A percentile compares a stretch with the other conserved stretches of the same genome.
These are phyloP conservation scores for Colletotrichum chlorophyti DNA, from an alignment of 2,329 filamentous ascomycete genomes.

Conservation along the genomic window DNA sequence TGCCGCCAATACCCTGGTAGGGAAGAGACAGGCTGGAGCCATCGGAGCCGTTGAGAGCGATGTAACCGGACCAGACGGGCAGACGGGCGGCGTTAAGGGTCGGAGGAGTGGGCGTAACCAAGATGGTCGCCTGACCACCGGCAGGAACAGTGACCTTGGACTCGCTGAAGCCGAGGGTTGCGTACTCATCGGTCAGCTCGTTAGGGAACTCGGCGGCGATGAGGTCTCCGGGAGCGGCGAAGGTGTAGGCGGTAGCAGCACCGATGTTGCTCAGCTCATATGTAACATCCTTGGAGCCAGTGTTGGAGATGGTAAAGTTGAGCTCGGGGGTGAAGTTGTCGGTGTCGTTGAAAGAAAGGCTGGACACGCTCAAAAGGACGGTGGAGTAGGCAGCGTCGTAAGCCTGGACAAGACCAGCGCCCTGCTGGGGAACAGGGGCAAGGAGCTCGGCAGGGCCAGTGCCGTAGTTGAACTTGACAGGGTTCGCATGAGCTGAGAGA, in stretches of 20 bases:
- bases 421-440: slow-evolving; percentile 66
- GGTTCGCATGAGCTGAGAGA: slow-evolving; percentile 56
- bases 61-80: slow-evolving; percentile 50
- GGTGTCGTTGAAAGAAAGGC: slow-evolving; percentile 70
- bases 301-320: slow-evolving; percentile 64
- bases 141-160: slow-evolving; percentile 50
- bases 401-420: slow-evolving; percentile 65
- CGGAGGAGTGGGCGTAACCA: slow-evolving; percentile 53
- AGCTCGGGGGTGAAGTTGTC: slow-evolving; percentile 57
- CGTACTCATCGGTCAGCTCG: slow-evolving; percentile 47
- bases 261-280: slow-evolving; percentile 59
- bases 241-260: slow-evolving; percentile 62
- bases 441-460: slow-evolving; percentile 43
- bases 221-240: slow-evolving; percentile 40
- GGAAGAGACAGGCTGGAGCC: slow-evolving; percentile 45
- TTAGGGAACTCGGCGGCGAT: slow-evolving; percentile 53
- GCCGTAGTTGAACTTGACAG: slow-evolving; percentile 56
- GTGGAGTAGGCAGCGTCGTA: slow-evolving; percentile 63
- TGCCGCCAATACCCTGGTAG: slow-evolving; percentile 48
- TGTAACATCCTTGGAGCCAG: slow-evolving; percentile 52
- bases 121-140: slow-evolving; percentile 50
- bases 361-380: slow-evolving; percentile 60
- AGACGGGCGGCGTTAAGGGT: slow-evolving; percentile 42
- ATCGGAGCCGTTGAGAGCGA: slow-evolving; percentile 48
- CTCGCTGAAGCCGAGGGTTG: slow-evolving; percentile 49